Percentiles rank a stretch among this genome's conserved stretches.
These are phyloP conservation scores for Alternaria triticimaculans DNA, from an alignment of 2,329 filamentous ascomycete species.

Conservation along the genomic window DNA sequence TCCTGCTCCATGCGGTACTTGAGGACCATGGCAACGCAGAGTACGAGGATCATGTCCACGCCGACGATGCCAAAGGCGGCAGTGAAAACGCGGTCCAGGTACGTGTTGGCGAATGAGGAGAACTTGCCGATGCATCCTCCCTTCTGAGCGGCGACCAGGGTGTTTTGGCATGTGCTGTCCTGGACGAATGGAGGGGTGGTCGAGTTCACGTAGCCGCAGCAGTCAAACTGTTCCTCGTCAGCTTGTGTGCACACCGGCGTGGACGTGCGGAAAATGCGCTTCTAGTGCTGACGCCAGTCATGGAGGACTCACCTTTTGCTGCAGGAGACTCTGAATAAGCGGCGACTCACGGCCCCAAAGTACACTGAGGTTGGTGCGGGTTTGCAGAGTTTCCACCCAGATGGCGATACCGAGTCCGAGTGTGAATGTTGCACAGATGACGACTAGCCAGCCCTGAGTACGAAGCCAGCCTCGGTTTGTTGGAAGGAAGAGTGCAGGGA, in stretches of 20 bases:
- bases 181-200: slow-evolving; percentile 74
- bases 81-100: slow-evolving; percentile 79
- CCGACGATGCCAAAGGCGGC: slow-evolving; percentile 80
- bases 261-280: background rate
- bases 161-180: slow-evolving; percentile 71
- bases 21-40: slow-evolving; percentile 75
- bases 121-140: slow-evolving; percentile 74
- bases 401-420: slow-evolving; percentile 68
- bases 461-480: slow-evolving; percentile 74
- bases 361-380: slow-evolving; percentile 65
- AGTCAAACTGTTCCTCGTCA: slow-evolving; percentile 66
- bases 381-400: slow-evolving; percentile 73
- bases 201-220: slow-evolving; percentile 80
- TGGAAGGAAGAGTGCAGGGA: slow-evolving; percentile 74
- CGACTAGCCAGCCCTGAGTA: slow-evolving; percentile 69
- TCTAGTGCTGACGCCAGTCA: slow-evolving; percentile 6
- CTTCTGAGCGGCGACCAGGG: slow-evolving; percentile 72
- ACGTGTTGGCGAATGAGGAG: slow-evolving; percentile 71
- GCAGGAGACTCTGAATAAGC: slow-evolving; percentile 70
- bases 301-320: slow-evolving; percentile 65
- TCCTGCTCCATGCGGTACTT: slow-evolving; percentile 83
- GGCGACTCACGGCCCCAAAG: slow-evolving; percentile 67
- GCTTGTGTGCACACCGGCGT: slow-evolving; percentile 17
- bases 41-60: slow-evolving; percentile 69
- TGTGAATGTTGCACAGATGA: slow-evolving; percentile 69